Base-by-base conservation (phyloP, 495 filamentous ascomycete genomes). In the Talaromyces ruber region DNA sequence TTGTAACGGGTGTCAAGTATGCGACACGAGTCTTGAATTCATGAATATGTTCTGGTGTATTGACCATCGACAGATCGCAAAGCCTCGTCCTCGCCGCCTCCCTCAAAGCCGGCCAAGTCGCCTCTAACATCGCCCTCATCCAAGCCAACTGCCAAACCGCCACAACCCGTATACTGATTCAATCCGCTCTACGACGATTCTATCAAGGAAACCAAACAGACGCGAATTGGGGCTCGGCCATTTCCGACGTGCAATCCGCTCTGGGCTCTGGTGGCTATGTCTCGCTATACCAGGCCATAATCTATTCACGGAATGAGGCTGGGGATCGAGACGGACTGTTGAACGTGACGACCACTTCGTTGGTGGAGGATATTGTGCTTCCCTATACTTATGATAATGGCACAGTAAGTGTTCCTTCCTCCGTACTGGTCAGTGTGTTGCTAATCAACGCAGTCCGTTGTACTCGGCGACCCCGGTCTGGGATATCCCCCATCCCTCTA, bases 31-130 rank as follows among this genome's bases (percentile, higher is more conserved):
- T 7, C 24, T 29, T 7, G 25, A 21, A 8, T 2, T 14, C 24
- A 12, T 28, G 18, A 37, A 4, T 25, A 18, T 22, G 18, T 22
- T 29, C 62, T 69, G 25, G 64, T 58, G 26, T 25, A 6, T 30
- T 24, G 4, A 22, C 11, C 26, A 47, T 6, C n/a, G 24, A 29
- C 25, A 83, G 81, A 63, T 73, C 76, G 0, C 76, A 77, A 51
- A 80, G 83, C 37, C 82, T 96, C 30, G 74, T 87, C 28, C 81
- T 96, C 56, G 90, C 90, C 2, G 93, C 93, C 16, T 89, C 87
- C 12, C 83, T 96, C 69, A 96, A 96, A 71, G 86, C 92, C 26
- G 84, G 88, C 22, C 87, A 93, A 68, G 80, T 97, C 37, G 74
- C 86, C n/a, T 86, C 87, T 55, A 88, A 88, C 68, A 80, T 95